Conservation (phyloP, 2,329 filamentous ascomycete genomes). For the Aspergillus felis region DNA sequence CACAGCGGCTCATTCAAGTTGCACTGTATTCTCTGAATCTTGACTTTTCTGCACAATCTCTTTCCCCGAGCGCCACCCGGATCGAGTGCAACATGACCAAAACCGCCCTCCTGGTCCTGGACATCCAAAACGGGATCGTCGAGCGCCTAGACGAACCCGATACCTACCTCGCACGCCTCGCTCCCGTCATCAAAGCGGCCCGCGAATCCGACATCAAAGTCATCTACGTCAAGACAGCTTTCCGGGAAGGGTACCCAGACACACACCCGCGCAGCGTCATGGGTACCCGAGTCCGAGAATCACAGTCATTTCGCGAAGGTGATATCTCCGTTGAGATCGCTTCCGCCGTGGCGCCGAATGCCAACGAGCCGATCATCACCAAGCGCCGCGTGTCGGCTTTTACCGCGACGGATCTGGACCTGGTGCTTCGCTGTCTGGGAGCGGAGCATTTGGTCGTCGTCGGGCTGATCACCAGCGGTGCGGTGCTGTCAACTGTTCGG, state of each 20-base stretch:
- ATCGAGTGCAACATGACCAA: slow-evolving; percentile 17
- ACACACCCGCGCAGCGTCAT: slow-evolving; percentile 21
- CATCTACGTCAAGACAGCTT: slow-evolving; percentile 32
- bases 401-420: slow-evolving; percentile 31
- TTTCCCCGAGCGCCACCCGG: background rate
- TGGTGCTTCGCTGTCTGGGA: slow-evolving; percentile 28
- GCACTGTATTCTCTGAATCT: background rate
- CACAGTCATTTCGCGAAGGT: slow-evolving; percentile 23
- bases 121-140: slow-evolving; percentile 32
- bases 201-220: slow-evolving; percentile 24
- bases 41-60: background rate
- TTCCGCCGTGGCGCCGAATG: slow-evolving; percentile 13
- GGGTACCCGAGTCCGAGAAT: slow-evolving; percentile 12
- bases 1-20: background rate
- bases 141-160: slow-evolving; percentile 14
- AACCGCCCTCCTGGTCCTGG: slow-evolving; percentile 34
- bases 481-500: slow-evolving; percentile 36
- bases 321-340: slow-evolving; percentile 18
- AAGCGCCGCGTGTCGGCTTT: slow-evolving; percentile 38
- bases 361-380: slow-evolving; percentile 28
- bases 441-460: slow-evolving; percentile 29
- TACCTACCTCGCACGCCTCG: slow-evolving; percentile 24
- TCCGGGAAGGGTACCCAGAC: slow-evolving; percentile 32
- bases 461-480: slow-evolving; percentile 34
- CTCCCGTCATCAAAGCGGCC: slow-evolving; percentile 17